phyloP scores from a whole-genome alignment of 2,329 filamentous ascomycete species.

The Fusarium nematophilum region DNA sequence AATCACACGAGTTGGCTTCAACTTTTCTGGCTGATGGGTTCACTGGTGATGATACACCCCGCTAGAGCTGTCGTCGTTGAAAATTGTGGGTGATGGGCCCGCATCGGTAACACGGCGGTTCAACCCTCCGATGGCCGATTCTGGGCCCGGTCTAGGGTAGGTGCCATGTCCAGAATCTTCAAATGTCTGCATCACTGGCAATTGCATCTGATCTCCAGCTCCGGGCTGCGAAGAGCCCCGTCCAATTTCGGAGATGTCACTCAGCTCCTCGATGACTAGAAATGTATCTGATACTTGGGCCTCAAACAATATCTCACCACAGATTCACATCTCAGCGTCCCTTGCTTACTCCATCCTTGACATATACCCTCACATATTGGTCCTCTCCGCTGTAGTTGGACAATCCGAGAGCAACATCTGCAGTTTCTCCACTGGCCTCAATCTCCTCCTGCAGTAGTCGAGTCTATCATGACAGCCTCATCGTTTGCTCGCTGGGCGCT shows the following conservation, averaged over 20 bases:
- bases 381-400: slow-evolving; percentile 2
- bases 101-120: slow-evolving; percentile 20
- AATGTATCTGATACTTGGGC: slow-evolving; percentile 17
- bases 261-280: background rate
- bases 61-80: slow-evolving; percentile 39
- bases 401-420: slow-evolving; percentile 3
- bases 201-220: background rate
- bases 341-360: slow-evolving; percentile 8
- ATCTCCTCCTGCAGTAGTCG: slow-evolving; percentile 42
- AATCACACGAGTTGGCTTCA: slow-evolving; percentile 1
- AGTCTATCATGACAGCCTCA: slow-evolving; percentile 28
- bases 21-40: slow-evolving; percentile 26
- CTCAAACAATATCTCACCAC: background rate
- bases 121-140: slow-evolving; percentile 36
- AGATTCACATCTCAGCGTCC: slow-evolving; percentile 3
- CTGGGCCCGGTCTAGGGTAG: slow-evolving; percentile 16
- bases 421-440: slow-evolving; percentile 14
- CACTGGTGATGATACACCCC: slow-evolving; percentile 33
- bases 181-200: background rate
- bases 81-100: slow-evolving; percentile 41
- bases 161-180: background rate
- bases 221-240: too few relatives aligned
- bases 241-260: too few relatives aligned
- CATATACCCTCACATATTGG: slow-evolving; percentile 3
- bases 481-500: slow-evolving; percentile 20